Evolutionary conservation across 139 green algal species (phyloP).

Genomic region (Ettlia oleoabundans): DNA sequence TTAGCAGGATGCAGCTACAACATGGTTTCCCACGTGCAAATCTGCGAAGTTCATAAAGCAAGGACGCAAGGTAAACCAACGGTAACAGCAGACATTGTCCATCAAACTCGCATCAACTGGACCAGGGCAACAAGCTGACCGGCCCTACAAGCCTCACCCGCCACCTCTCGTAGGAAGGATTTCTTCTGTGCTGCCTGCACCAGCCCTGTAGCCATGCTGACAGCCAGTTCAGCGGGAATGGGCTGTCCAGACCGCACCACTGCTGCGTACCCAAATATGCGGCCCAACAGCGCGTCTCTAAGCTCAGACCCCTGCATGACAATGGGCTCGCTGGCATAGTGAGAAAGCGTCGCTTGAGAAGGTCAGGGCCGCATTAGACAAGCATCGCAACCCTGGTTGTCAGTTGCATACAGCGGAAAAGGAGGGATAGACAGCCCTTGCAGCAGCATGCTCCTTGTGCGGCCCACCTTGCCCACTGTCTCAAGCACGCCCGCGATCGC

Average conservation of each 20-base stretch:
- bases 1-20: too few relatives aligned
- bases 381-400: too few relatives aligned
- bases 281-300: constrained; percentile 72
- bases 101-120: too few relatives aligned
- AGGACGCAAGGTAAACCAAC: too few relatives aligned
- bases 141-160: background rate
- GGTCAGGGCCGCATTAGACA: background rate
- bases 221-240: background rate
- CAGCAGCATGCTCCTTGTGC: background rate
- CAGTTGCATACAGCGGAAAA: too few relatives aligned
- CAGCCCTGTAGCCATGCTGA: constrained; percentile 44
- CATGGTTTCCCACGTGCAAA: too few relatives aligned
- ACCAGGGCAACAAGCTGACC: background rate
- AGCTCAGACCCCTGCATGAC: constrained; percentile 33
- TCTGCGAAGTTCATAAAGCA: too few relatives aligned
- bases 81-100: too few relatives aligned
- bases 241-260: constrained; percentile 56
- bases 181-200: constrained; percentile 62
- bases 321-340: too few relatives aligned
- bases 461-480: constrained; percentile 26
- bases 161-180: constrained; percentile 72
- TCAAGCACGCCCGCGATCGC: constrained; percentile 27
- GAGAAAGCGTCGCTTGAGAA: background rate
- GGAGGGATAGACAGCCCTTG: too few relatives aligned
- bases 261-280: constrained; percentile 72